A percentile compares a stretch with the other conserved stretches of the same genome.
Conservation (phyloP, 208 protist species). For the Novymonas esmeraldas region DNA sequence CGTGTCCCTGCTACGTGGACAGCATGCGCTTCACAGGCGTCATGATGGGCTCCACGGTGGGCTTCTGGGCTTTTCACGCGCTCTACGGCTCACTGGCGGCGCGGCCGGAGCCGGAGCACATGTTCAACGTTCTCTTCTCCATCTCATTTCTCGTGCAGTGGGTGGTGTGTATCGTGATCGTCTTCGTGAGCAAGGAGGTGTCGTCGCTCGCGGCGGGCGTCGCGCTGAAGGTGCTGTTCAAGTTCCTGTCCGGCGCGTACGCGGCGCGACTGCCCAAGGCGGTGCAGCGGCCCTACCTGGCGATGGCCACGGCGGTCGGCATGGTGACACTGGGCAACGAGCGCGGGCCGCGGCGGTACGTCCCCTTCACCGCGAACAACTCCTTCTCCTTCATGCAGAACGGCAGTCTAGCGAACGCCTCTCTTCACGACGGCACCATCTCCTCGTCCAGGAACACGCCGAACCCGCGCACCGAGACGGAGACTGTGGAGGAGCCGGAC, state of each 20-base stretch:
- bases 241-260: conserved; percentile 39
- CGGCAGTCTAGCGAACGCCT: neutral
- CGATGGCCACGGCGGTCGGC: conserved; percentile 33
- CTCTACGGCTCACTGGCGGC: conserved; percentile 33
- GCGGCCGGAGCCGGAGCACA: conserved; percentile 15
- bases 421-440: neutral
- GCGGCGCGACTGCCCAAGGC: conserved; percentile 20
- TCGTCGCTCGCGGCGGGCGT: conserved; percentile 26
- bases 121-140: conserved; percentile 31
- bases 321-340: conserved; percentile 38
- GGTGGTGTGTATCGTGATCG: conserved; percentile 40
- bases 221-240: conserved; percentile 49
- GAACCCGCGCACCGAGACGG: conserved; percentile 5
- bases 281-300: conserved; percentile 30
- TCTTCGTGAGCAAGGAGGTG: conserved; percentile 53
- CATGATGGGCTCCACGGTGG: conserved; percentile 44
- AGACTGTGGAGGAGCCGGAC: conserved; percentile 32
- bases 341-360: conserved; percentile 20
- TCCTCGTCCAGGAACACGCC: neutral
- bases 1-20: conserved; percentile 79
- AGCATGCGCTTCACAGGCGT: conserved; percentile 66
- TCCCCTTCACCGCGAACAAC: conserved; percentile 37
- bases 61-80: conserved; percentile 38
- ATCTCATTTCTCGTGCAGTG: conserved; percentile 46
- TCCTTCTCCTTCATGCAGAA: conserved; percentile 28